Conservation (phyloP, 2,329 filamentous ascomycete genomes). For the Sordariomycetes sp. region DNA sequence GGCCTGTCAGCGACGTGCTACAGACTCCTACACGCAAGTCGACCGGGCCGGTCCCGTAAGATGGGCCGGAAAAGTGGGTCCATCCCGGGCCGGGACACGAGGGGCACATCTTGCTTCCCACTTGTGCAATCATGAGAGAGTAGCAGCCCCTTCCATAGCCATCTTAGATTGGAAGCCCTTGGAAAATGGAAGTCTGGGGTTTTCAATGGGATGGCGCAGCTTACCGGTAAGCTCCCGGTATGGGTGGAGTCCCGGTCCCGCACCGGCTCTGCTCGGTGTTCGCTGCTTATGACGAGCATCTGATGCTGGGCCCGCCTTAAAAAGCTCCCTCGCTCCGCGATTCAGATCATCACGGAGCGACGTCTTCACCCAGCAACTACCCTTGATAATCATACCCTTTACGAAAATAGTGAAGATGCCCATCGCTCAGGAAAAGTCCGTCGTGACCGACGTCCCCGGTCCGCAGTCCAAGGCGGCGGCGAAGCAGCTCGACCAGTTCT, state of each 20-base stretch:
- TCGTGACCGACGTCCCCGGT: constrained; percentile 57
- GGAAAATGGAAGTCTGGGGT: background rate
- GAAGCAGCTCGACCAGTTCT: constrained; percentile 61
- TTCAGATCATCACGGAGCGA: background rate
- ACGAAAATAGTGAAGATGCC: background rate
- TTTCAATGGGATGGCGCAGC: background rate
- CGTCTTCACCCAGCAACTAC: no score
- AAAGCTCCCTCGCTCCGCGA: background rate
- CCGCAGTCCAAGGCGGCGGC: constrained; percentile 59
- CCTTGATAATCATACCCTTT: background rate
- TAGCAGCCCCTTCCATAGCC: no score
- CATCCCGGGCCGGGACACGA: no score
- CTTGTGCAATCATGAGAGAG: no score
- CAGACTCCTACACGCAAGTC: no score
- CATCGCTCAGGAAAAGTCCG: constrained; percentile 1
- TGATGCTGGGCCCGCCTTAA: background rate
- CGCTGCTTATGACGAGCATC: background rate
- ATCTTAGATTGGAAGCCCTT: no score
- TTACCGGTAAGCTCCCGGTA: background rate
- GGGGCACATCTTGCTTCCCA: no score
- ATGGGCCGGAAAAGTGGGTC: no score
- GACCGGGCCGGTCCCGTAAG: no score
- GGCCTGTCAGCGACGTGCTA: no score
- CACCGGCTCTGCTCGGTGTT: background rate
- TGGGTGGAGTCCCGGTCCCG: background rate